These are phyloP conservation scores for Microsporum audouinii DNA, from an alignment of 2,329 filamentous ascomycete genomes.

Conservation along the genomic window DNA sequence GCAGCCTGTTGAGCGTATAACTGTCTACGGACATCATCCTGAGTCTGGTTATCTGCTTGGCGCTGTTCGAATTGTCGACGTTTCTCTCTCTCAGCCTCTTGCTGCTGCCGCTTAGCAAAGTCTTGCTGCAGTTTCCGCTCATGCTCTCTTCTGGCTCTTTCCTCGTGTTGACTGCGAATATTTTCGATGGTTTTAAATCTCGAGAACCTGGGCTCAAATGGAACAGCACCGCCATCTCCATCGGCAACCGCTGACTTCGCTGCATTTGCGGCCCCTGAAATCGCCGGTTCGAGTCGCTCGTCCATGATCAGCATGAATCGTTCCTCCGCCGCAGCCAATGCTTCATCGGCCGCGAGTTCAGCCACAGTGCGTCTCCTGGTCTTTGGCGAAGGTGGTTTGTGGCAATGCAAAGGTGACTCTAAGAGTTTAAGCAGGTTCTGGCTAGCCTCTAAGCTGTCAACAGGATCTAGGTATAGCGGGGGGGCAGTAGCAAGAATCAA, in stretches of 20 bases:
- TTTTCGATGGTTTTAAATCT: slow-evolving; percentile 84
- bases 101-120: slow-evolving; percentile 36
- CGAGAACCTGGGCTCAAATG: slow-evolving; percentile 77
- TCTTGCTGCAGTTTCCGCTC: slow-evolving; percentile 41
- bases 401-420: slow-evolving; percentile 64
- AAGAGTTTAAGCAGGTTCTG: slow-evolving; percentile 60
- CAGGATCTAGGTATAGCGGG: slow-evolving; percentile 66
- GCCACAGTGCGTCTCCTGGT: slow-evolving; percentile 85
- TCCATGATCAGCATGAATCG: slow-evolving; percentile 88
- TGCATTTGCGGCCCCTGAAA: slow-evolving; percentile 45
- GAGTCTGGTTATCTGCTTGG: slow-evolving; percentile 34
- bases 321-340: slow-evolving; percentile 76
- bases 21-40: slow-evolving; percentile 30
- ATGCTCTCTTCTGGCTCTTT: slow-evolving; percentile 46
- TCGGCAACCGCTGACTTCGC: slow-evolving; percentile 58
- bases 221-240: slow-evolving; percentile 56
- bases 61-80: slow-evolving; percentile 34
- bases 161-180: slow-evolving; percentile 65
- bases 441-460: slow-evolving; percentile 55
- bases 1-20: slow-evolving; percentile 38
- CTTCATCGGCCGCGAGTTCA: slow-evolving; percentile 90
- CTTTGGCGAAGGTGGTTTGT: slow-evolving; percentile 71
- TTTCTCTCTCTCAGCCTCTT: slow-evolving; percentile 40
- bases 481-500: slow-evolving; percentile 62
- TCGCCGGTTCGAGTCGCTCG: slow-evolving; percentile 58